Conservation (phyloP, 2,329 filamentous ascomycete species). For the Phialocephala sp. region DNA sequence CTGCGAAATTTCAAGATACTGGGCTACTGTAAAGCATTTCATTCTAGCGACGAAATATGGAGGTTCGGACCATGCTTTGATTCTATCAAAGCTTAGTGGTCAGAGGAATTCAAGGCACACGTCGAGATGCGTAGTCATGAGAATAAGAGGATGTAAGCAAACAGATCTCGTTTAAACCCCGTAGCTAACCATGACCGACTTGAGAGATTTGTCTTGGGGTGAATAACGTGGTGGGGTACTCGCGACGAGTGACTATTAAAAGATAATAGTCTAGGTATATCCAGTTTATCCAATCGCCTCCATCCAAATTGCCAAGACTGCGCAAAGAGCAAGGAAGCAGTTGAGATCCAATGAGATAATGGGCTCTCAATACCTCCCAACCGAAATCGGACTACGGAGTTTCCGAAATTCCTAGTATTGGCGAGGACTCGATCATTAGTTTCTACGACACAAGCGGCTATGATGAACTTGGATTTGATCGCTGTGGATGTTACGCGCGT, state of each 20-base stretch:
- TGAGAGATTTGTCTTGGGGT: neutral
- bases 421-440: neutral
- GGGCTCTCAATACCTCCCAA: neutral
- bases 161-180: neutral
- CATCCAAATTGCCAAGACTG: neutral
- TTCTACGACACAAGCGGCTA: neutral
- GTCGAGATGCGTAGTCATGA: neutral
- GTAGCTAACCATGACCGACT: neutral
- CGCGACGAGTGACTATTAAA: neutral
- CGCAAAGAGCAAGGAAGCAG: neutral
- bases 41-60: neutral
- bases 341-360: neutral
- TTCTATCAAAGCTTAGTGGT: neutral
- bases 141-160: neutral
- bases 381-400: neutral
- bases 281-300: neutral
- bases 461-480: neutral
- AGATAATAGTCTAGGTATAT: neutral
- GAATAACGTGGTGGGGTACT: neutral
- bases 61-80: neutral
- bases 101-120: neutral
- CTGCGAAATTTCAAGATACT: neutral
- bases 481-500: no score
- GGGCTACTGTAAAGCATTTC: neutral
- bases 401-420: neutral